A percentile compares a stretch with the other conserved stretches of the same genome.
These are phyloP conservation scores for Castanopsis chinensis DNA, from an alignment of 306 rosid species.

Conservation along the genomic window DNA sequence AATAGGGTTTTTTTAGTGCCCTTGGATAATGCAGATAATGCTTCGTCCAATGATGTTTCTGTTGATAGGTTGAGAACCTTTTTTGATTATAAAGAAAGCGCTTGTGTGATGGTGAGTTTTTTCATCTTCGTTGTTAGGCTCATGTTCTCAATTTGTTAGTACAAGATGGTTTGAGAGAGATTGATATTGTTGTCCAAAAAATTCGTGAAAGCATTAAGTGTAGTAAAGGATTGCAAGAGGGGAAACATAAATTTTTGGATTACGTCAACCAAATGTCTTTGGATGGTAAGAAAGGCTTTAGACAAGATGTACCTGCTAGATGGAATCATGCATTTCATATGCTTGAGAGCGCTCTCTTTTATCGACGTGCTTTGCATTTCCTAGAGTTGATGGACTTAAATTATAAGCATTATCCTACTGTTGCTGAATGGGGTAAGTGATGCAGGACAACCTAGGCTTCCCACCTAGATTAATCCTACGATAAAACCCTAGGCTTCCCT, in stretches of 20 bases:
- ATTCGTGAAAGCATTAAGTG: background rate
- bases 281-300: background rate
- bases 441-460: no score
- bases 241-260: background rate
- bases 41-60: background rate
- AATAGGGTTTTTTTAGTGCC: background rate
- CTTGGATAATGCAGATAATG: background rate
- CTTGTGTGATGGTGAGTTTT: no score
- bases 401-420: background rate
- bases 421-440: background rate
- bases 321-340: background rate
- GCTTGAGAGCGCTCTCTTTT: background rate
- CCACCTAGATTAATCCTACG: no score
- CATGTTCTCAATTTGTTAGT: conserved; percentile 2
- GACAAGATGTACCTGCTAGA: background rate
- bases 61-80: background rate
- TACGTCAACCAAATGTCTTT: background rate
- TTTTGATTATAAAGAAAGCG: no score
- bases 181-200: background rate
- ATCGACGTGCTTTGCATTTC: background rate
- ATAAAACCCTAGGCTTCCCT: no score
- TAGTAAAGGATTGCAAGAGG: background rate
- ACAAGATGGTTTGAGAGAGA: background rate
- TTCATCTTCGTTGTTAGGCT: background rate
- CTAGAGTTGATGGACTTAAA: background rate